These are phyloP conservation scores for Vickermania spadyakhi DNA, from an alignment of 208 protist species.

Conservation along the genomic window DNA sequence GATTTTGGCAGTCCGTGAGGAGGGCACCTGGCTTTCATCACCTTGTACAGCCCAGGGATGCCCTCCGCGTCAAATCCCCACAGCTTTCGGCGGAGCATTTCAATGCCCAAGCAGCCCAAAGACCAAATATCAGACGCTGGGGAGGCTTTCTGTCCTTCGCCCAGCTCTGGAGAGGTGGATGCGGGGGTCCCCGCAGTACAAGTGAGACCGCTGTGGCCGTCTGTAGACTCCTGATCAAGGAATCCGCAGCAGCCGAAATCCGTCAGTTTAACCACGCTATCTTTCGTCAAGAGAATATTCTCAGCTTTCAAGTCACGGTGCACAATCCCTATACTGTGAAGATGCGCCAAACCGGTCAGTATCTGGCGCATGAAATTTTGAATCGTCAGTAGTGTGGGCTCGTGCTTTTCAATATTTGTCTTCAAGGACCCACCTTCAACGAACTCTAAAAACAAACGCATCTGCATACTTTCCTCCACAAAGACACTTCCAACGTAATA, in stretches of 20 bases:
- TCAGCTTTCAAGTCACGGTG: slow-evolving; percentile 78
- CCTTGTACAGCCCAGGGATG: slow-evolving; percentile 32
- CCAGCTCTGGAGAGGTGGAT: slow-evolving; percentile 79
- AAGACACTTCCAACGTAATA: slow-evolving; percentile 54
- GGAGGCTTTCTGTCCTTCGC: slow-evolving; percentile 19
- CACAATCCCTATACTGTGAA: slow-evolving; percentile 63
- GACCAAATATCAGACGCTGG: slow-evolving; percentile 60
- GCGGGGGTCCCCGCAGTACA: slow-evolving; percentile 44
- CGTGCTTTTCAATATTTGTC: slow-evolving; percentile 46
- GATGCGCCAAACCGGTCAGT: slow-evolving; percentile 49
- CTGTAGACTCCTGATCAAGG: background rate
- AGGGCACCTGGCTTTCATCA: slow-evolving; percentile 26
- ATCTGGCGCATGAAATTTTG: slow-evolving; percentile 70
- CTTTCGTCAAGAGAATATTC: slow-evolving; percentile 74
- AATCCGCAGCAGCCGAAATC: slow-evolving; percentile 67
- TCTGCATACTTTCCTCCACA: slow-evolving; percentile 17
- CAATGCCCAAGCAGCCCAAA: slow-evolving; percentile 70
- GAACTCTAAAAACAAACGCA: slow-evolving; percentile 74
- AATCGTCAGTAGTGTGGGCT: slow-evolving; percentile 39
- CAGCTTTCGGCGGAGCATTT: slow-evolving; percentile 57
- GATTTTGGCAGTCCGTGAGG: slow-evolving; percentile 38
- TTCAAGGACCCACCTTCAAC: slow-evolving; percentile 63
- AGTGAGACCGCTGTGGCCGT: slow-evolving; percentile 2
- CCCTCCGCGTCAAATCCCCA: slow-evolving; percentile 15
- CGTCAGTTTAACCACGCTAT: slow-evolving; percentile 52